Conservation (phyloP, 495 filamentous ascomycete species). For the Bacidia rubella region DNA sequence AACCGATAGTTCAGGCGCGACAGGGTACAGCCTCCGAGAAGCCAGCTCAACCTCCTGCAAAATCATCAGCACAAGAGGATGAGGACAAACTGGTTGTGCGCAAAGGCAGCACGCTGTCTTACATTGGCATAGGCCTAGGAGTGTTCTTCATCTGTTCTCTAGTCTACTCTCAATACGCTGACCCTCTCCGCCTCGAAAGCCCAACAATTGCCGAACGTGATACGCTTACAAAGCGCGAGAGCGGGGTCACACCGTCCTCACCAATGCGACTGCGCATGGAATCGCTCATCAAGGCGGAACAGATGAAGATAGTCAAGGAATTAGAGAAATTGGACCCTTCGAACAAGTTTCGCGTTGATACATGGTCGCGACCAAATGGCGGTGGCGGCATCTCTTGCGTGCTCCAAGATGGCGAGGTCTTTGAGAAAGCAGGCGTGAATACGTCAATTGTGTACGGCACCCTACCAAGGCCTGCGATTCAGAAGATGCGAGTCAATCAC, state of each 20-base stretch:
- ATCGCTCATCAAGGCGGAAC: slow-evolving; percentile 81
- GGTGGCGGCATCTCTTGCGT: slow-evolving; percentile 84
- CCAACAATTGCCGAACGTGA: slow-evolving; percentile 65
- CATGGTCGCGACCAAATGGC: slow-evolving; percentile 76
- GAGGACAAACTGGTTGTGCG: background rate
- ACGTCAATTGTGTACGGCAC: slow-evolving; percentile 90
- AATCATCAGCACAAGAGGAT: background rate
- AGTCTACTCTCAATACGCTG: slow-evolving; percentile 50
- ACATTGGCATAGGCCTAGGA: slow-evolving; percentile 25
- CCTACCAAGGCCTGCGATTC: slow-evolving; percentile 72
- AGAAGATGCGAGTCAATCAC: slow-evolving; percentile 90
- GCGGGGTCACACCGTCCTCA: slow-evolving; percentile 47
- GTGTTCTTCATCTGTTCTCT: slow-evolving; percentile 48
- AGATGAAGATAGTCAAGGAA: slow-evolving; percentile 68
- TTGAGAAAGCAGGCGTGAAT: slow-evolving; percentile 96
- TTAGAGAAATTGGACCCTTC: slow-evolving; percentile 70
- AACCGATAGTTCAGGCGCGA: background rate
- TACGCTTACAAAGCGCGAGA: slow-evolving; percentile 48
- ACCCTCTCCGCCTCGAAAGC: slow-evolving; percentile 33
- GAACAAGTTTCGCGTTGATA: slow-evolving; percentile 64
- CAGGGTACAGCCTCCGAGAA: background rate
- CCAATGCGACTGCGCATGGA: slow-evolving; percentile 99
- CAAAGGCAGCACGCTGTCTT: background rate
- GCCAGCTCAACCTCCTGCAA: background rate
- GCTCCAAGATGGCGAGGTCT: slow-evolving; percentile 88